phyloP scores from a whole-genome alignment of 768 basidiomycete genomes.

The Pholiota molesta region DNA sequence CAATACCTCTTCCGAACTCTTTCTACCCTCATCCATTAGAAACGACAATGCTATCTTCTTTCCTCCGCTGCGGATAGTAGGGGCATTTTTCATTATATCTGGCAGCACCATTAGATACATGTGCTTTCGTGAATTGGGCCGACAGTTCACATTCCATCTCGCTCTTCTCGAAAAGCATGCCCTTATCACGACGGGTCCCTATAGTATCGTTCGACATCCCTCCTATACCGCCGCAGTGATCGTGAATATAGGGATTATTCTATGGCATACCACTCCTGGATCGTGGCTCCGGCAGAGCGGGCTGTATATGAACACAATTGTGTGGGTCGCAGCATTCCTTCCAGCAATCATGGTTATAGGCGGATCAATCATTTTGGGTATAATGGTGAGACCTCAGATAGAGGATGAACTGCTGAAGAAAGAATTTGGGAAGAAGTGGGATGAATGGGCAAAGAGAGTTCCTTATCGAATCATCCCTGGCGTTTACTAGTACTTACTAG shows the following conservation, averaged over 20 bases:
- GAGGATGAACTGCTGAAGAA: constrained; percentile 11
- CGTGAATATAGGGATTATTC: constrained; percentile 29
- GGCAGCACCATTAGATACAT: background rate
- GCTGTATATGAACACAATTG: background rate
- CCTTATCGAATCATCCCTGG: constrained; percentile 10
- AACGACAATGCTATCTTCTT: background rate
- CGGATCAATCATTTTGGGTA: background rate
- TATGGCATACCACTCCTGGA: constrained; percentile 25
- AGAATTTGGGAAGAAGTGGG: constrained; percentile 14
- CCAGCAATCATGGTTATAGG: background rate
- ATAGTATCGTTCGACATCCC: constrained; percentile 47
- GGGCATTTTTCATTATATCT: background rate
- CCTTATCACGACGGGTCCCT: constrained; percentile 48
- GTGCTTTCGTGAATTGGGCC: constrained; percentile 3
- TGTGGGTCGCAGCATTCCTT: background rate
- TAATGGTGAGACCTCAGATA: background rate
- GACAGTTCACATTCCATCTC: constrained; percentile 7
- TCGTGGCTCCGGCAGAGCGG: constrained; percentile 7
- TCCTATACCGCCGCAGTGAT: constrained; percentile 42
- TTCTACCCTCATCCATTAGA: background rate
- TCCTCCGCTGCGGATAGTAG: background rate
- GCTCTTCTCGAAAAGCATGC: constrained; percentile 39
- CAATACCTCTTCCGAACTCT: background rate
- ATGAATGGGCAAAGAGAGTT: constrained; percentile 11
- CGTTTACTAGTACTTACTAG: constrained; percentile 3